phyloP scores from a whole-genome alignment of 139 green algal species.

The Chlorella sp. region DNA sequence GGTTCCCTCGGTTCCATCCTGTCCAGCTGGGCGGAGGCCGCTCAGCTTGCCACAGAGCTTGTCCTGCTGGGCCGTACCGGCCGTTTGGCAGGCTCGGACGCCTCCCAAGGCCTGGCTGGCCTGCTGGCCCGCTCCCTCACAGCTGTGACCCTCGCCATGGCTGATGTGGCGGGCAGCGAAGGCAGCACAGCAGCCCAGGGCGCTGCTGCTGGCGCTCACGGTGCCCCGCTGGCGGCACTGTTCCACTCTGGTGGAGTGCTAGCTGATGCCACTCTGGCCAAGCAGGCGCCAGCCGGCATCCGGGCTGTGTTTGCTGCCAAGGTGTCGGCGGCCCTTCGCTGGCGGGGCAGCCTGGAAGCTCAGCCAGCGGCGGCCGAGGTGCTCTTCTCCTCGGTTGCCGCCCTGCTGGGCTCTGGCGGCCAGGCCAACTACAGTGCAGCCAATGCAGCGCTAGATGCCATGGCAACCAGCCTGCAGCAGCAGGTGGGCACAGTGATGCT shows the following conservation, averaged over 20 bases:
- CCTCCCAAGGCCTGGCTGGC: not conserved
- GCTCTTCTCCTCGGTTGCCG: constrained; percentile 65
- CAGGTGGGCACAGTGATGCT: not conserved
- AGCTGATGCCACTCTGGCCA: constrained; percentile 68
- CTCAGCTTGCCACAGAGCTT: not conserved
- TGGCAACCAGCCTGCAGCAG: constrained; percentile 3
- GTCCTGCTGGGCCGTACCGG: constrained; percentile 23
- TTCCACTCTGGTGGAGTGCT: constrained; percentile 81
- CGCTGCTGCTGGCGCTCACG: not conserved
- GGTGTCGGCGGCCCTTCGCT: constrained; percentile 11
- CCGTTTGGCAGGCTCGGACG: not conserved
- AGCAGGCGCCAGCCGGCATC: constrained; percentile 52
- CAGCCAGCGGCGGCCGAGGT: constrained; percentile 43
- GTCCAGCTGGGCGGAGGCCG: constrained; percentile 58
- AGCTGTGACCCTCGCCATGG: not conserved
- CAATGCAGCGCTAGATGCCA: constrained; percentile 58
- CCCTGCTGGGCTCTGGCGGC: constrained; percentile 58
- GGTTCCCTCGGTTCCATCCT: constrained; percentile 71
- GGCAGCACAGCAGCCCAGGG: not conserved
- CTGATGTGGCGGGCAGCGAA: constrained; percentile 16
- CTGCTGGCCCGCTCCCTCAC: not conserved
- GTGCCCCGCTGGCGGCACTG: constrained; percentile 24
- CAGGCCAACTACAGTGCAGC: constrained; percentile 65
- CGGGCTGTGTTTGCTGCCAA: constrained; percentile 49
- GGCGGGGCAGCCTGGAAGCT: not conserved